Evolutionary conservation across 164 flowering plant genomes (phyloP), one percentile per base, ranked within the genome.

Genomic region (Macadamia tetraphylla): DNA sequence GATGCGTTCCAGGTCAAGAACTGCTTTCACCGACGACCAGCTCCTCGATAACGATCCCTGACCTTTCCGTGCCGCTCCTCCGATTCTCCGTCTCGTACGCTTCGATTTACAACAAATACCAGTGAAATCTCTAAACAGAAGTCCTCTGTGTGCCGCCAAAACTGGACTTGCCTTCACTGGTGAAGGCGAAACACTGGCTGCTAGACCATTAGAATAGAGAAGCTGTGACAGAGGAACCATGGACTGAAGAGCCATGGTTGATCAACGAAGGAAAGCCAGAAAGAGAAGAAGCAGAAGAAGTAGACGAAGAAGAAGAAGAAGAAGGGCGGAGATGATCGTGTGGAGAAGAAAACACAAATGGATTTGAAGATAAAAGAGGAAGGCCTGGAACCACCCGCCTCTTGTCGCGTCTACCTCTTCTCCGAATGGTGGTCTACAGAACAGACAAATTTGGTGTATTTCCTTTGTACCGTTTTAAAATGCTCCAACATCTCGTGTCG

Each of bases 111-210:
- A 71, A 58, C 69, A 67, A 9, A 80, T 53, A 3, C 85, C 81
- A 6, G 75, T 73, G 59, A 79, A 82, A 75, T 86, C 92, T 43
- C 77, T 75, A 64, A 84, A 71, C 12, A 86, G 67, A 43, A 79
- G 60, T 29, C 80, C 73, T 49, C 67, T 64, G 57, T 73, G 73
- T 10, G 79, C 58, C 6, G 78, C 53, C 18, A 77, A 74, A 6
- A 72, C 60, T 3, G 78, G 69, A 30, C 58, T 64, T 8, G 58
- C 43, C 53, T 63, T 69, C 17, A 59, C 63, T n/a, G 68, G 66
- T 6, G 71, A 67, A 13, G 61, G 63, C 35, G 55, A 72, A 23
- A 60, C 53, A 31, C 60, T 48, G 53, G 74, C 32, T 1, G 67
- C 14, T 40, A 68, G 44, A 59, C 70, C 73, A 74, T 70, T 78